Evolutionary conservation across 805 yeast genomes (phyloP).

Genomic region (Saturnispora zaruensis): DNA sequence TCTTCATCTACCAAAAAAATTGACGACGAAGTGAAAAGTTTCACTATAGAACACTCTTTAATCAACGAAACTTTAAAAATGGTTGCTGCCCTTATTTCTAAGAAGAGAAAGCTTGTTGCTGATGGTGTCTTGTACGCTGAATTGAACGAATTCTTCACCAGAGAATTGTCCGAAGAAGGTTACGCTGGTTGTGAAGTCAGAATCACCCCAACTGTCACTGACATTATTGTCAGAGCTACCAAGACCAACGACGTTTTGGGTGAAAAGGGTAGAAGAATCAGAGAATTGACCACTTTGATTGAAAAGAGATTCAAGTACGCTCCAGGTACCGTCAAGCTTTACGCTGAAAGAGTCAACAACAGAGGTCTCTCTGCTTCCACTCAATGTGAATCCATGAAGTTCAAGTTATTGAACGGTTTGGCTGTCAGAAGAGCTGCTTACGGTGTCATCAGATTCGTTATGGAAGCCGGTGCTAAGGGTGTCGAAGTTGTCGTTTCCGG

Average conservation of each 20-base stretch:
- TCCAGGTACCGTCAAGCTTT: constrained; percentile 87
- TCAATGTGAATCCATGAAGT: constrained; percentile 97
- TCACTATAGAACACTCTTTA: not conserved
- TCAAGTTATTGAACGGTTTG: constrained; percentile 96
- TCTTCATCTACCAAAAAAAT: too few relatives aligned
- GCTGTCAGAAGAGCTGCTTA: constrained; percentile 99
- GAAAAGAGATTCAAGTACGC: constrained; percentile 98
- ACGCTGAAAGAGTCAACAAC: constrained; percentile 99
- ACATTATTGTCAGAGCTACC: constrained; percentile 97
- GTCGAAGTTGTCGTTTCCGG: constrained; percentile 99
- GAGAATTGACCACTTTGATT: constrained; percentile 93
- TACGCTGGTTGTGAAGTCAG: constrained; percentile 99
- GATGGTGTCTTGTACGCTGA: constrained; percentile 99
- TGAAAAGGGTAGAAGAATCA: constrained; percentile 99
- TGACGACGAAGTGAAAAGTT: constrained; percentile 4
- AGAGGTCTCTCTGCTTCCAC: constrained; percentile 99
- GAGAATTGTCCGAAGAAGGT: constrained; percentile 99
- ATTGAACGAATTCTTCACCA: constrained; percentile 99
- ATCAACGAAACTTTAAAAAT: constrained; percentile 16
- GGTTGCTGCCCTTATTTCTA: constrained; percentile 57
- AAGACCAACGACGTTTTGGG: constrained; percentile 98
- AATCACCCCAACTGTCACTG: constrained; percentile 96
- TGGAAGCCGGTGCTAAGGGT: constrained; percentile 99
- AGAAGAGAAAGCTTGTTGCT: constrained; percentile 99
- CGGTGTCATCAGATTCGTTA: constrained; percentile 99